Evolutionary conservation across 139 green algal species (phyloP).

Genomic region (Deuterostichococcus epilithicus): DNA sequence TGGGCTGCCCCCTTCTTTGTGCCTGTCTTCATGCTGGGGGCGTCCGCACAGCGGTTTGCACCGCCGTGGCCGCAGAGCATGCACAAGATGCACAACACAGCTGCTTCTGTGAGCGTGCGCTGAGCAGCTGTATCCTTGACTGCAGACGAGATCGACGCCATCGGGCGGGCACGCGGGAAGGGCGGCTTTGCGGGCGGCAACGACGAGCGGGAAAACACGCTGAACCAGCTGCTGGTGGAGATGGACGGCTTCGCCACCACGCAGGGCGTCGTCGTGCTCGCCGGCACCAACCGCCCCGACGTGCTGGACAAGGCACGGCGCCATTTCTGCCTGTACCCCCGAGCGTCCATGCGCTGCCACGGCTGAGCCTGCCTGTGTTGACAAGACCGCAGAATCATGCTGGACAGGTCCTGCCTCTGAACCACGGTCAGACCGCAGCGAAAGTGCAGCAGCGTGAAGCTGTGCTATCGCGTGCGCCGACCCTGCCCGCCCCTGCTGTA

Average conservation of each 20-base stretch:
- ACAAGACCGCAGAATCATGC: background rate
- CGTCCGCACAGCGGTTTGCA: no score
- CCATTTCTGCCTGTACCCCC: no score
- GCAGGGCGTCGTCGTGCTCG: constrained; percentile 95
- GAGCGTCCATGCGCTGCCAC: background rate
- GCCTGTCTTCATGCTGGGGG: no score
- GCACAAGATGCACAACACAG: no score
- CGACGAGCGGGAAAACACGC: constrained; percentile 98
- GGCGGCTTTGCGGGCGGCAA: constrained; percentile 85
- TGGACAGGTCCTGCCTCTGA: no score
- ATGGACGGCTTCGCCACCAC: constrained; percentile 87
- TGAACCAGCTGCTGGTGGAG: constrained; percentile 98
- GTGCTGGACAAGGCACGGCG: constrained; percentile 90
- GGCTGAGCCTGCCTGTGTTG: no score
- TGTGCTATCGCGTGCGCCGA: no score
- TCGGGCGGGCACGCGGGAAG: constrained; percentile 70
- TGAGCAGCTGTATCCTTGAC: background rate
- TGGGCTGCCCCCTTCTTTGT: constrained; percentile 2
- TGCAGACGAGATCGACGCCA: constrained; percentile 90
- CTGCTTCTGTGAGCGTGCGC: background rate
- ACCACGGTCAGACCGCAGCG: no score
- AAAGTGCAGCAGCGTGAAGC: no score
- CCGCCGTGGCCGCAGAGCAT: no score
- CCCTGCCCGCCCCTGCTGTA: no score
- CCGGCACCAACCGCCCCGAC: constrained; percentile 96